Evolutionary conservation across 495 filamentous ascomycete genomes (phyloP).

Genomic region (Entonaema liquescens): DNA sequence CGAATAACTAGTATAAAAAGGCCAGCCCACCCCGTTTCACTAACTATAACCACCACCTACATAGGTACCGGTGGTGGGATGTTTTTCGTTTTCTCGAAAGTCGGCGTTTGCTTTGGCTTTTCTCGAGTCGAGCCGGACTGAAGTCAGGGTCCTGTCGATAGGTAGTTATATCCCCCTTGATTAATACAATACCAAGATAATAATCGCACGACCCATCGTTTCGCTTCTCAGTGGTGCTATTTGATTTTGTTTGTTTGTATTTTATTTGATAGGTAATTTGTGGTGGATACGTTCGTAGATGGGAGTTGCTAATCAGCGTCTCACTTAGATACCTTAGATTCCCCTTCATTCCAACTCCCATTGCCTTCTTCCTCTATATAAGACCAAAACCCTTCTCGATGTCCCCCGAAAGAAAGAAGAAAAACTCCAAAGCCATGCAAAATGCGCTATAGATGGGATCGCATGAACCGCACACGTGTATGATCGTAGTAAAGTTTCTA

Average conservation of each 20-base stretch:
- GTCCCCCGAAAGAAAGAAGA: not conserved
- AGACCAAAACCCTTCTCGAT: not conserved
- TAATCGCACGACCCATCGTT: not conserved
- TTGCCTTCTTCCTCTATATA: not conserved
- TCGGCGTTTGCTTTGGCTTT: not conserved
- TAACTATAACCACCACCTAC: not conserved
- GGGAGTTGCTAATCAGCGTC: not conserved
- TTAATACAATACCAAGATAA: conserved; percentile 5
- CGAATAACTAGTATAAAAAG: too few relatives aligned
- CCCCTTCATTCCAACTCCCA: not conserved
- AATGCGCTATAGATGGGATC: conserved; percentile 18
- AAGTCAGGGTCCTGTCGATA: not conserved
- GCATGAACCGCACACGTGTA: not conserved
- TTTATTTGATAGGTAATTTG: not conserved
- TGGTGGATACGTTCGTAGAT: not conserved
- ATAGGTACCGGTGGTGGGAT: not conserved
- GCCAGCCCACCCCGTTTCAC: not conserved
- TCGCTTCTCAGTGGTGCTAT: not conserved
- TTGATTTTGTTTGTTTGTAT: not conserved
- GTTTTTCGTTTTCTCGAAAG: not conserved
- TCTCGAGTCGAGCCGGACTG: not conserved
- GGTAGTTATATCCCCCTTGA: not conserved
- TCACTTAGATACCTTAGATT: not conserved
- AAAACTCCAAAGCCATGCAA: conserved; percentile 32
- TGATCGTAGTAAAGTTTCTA: not conserved